These are phyloP conservation scores for Sutorius australiensis DNA, from an alignment of 768 basidiomycete genomes.

Conservation along the genomic window DNA sequence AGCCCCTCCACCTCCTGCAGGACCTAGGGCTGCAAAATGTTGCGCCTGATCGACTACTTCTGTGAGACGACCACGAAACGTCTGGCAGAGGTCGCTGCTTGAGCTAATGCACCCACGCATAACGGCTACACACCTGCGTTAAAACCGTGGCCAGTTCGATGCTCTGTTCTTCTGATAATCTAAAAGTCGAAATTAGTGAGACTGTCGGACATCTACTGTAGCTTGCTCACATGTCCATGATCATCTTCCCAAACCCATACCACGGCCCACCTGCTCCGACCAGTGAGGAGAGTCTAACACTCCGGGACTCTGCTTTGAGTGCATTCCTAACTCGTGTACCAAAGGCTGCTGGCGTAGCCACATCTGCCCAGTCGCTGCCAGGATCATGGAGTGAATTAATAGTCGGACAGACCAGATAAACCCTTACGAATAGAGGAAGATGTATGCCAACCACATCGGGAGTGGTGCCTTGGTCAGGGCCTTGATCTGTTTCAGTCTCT, in stretches of 20 bases:
- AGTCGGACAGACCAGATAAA: background rate
- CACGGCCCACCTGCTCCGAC: conserved; percentile 87
- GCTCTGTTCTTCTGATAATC: conserved; percentile 73
- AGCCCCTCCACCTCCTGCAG: conserved; percentile 49
- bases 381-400: conserved; percentile 1
- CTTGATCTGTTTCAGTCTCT: conserved; percentile 54
- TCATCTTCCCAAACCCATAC: conserved; percentile 88
- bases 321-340: conserved; percentile 76
- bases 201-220: background rate
- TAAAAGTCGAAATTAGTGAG: conserved; percentile 30
- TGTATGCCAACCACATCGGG: conserved; percentile 90
- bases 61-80: conserved; percentile 71
- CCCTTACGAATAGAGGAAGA: conserved; percentile 72
- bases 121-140: conserved; percentile 47
- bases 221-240: conserved; percentile 70
- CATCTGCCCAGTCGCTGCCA: conserved; percentile 81
- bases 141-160: conserved; percentile 69
- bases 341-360: conserved; percentile 79
- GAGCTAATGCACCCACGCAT: conserved; percentile 5
- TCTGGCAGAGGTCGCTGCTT: conserved; percentile 39
- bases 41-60: conserved; percentile 86
- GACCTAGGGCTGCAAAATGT: conserved; percentile 73
- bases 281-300: conserved; percentile 76
- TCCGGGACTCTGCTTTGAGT: conserved; percentile 81
- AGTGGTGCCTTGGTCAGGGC: conserved; percentile 72